Conservation (phyloP, 2,329 filamentous ascomycete species). For the Knufia petricola region DNA sequence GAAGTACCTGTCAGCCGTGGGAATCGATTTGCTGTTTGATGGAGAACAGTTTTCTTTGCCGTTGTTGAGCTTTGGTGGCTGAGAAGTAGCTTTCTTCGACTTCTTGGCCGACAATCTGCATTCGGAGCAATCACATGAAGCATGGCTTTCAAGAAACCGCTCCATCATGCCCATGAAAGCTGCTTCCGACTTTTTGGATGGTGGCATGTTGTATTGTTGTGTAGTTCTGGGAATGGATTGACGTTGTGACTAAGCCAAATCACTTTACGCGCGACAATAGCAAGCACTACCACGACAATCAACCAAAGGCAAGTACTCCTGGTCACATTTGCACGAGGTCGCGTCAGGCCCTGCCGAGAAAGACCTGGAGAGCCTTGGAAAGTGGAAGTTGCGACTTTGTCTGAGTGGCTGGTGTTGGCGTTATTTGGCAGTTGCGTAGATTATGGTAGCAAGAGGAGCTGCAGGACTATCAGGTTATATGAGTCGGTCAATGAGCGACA, state of each 20-base stretch:
- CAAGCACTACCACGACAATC: not conserved
- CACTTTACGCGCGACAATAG: not conserved
- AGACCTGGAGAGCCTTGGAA: too few relatives aligned
- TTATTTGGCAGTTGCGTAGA: too few relatives aligned
- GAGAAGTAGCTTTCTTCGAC: not conserved
- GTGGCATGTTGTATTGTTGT: not conserved
- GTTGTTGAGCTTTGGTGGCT: not conserved
- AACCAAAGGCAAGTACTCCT: too few relatives aligned
- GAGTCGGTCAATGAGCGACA: too few relatives aligned
- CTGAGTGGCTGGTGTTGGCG: too few relatives aligned
- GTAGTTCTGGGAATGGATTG: not conserved
- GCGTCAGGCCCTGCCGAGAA: too few relatives aligned
- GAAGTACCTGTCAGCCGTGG: not conserved
- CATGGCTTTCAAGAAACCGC: slow-evolving; percentile 6
- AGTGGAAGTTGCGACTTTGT: too few relatives aligned
- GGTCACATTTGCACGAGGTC: too few relatives aligned
- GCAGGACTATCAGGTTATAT: too few relatives aligned
- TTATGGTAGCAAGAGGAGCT: too few relatives aligned
- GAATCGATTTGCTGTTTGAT: not conserved
- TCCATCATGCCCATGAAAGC: slow-evolving; percentile 12
- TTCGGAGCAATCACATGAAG: slow-evolving; percentile 6
- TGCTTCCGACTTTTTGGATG: not conserved
- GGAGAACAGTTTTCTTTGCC: slow-evolving; percentile 5
- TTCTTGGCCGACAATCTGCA: slow-evolving; percentile 5
- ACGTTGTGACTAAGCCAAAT: not conserved